These are phyloP conservation scores for Mycena alexandri DNA, from an alignment of 768 basidiomycete genomes.

Conservation along the genomic window DNA sequence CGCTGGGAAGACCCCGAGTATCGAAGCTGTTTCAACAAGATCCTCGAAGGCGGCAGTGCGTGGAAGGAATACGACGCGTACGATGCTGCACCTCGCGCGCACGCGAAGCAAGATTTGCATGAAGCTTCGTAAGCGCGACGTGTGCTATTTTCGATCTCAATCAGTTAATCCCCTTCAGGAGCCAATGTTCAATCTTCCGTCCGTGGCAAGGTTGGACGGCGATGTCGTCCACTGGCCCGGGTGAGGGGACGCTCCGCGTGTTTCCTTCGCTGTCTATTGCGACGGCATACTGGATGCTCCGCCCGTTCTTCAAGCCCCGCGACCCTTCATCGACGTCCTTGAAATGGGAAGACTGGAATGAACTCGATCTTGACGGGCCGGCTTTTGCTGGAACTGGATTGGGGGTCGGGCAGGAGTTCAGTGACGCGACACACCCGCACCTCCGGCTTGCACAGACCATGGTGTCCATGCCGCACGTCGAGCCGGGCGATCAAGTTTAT, in stretches of 20 bases:
- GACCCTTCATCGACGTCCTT: constrained; percentile 45
- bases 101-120: constrained; percentile 73
- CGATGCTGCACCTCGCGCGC: constrained; percentile 59
- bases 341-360: constrained; percentile 65
- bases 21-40: constrained; percentile 54
- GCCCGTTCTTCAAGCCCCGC: constrained; percentile 72
- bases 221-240: constrained; percentile 64
- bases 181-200: constrained; percentile 66
- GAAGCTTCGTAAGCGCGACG: constrained; percentile 61
- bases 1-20: constrained; percentile 66
- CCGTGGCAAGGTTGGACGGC: constrained; percentile 73
- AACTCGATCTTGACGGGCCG: constrained; percentile 63
- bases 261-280: constrained; percentile 67
- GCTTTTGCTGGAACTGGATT: constrained; percentile 68
- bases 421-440: constrained; percentile 71
- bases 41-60: constrained; percentile 56
- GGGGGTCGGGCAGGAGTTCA: constrained; percentile 69
- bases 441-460: constrained; percentile 67
- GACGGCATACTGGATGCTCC: constrained; percentile 71
- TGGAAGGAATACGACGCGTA: constrained; percentile 68
- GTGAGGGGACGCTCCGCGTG: constrained; percentile 73
- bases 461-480: constrained; percentile 69
- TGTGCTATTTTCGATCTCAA: background rate
- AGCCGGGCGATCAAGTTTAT: constrained; percentile 75
- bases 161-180: constrained; percentile 44